Evolutionary conservation across 495 filamentous ascomycete species (phyloP), one percentile per base, ranked within the genome.

Genomic region (Talaromyces thailandensis): DNA sequence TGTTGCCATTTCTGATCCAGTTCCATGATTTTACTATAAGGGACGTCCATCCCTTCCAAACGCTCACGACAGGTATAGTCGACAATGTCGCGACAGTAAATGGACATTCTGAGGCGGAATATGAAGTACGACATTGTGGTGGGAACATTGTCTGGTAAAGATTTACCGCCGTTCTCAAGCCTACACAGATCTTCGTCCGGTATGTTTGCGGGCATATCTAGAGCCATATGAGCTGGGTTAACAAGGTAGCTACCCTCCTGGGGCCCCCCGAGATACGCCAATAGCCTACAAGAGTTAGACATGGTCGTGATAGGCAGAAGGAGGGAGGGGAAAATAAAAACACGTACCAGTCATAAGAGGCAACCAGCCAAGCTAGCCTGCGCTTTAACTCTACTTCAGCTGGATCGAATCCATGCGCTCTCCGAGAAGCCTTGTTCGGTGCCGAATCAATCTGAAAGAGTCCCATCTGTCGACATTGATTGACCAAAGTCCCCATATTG

Each of bases 181-280:
- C 1, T n/a, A 43, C 50, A 40, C 29, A 67, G 50, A 58, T 66
- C 66, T 18, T 67, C 69, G 23, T 71, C 68, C 48, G 62, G 63
- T 51, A 70, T 63, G 48, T 72, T 67, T 56, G 62, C 66, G 2
- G 78, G 79, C 59, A 68, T 63, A 2, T 71, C 68, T 21, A 80
- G 73, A 16, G 74, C 68, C 66, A 83, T 75, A 31, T 82, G 79
- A 12, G 68, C 64, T 2, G 75, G 76, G 32, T 76, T 69, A 14
- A 82, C 73, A 3, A 72, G 65, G 62, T 82, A 83, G 6, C 72
- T 80, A 60, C 75, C 74, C 52, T 82, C 79, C 52, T 82, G 78
- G 2, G 81, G 81, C n/a, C 80, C 80, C 25, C 72, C 73, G 1
- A 76, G 61, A 53, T 72, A 76, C 0, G 68, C 65, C 7, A 76